phyloP scores from a whole-genome alignment of 306 rosid genomes.

The Albizia julibrissin region DNA sequence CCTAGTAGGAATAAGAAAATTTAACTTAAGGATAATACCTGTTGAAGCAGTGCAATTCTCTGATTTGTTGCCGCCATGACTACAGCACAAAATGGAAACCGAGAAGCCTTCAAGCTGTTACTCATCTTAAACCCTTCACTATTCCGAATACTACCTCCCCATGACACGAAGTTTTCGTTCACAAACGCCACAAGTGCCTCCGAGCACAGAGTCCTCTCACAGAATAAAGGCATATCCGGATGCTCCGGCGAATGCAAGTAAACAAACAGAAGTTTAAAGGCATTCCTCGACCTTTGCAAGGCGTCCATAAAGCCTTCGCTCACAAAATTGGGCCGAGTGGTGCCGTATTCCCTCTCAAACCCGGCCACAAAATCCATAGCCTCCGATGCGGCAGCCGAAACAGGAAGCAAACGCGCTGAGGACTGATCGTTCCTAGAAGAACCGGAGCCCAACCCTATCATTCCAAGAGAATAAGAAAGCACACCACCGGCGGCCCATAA shows the following conservation, averaged over 20 bases:
- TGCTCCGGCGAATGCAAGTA: constrained; percentile 97
- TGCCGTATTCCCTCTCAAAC: constrained; percentile 79
- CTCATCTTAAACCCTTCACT: constrained; percentile 99
- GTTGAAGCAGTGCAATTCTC: constrained; percentile 92
- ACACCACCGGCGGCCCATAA: constrained; percentile 97
- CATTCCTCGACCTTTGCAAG: constrained; percentile 76
- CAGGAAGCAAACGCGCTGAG: constrained; percentile 59
- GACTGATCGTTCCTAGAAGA: constrained; percentile 13
- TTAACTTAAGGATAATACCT: constrained; percentile 43
- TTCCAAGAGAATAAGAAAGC: constrained; percentile 78
- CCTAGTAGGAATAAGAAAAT: not conserved
- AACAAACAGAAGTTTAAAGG: constrained; percentile 76
- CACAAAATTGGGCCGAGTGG: constrained; percentile 63
- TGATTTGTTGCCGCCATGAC: constrained; percentile 95
- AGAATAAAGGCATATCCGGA: constrained; percentile 83
- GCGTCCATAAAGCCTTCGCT: constrained; percentile 92
- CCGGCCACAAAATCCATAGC: constrained; percentile 65
- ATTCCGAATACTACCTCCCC: constrained; percentile 93
- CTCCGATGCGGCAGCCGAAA: constrained; percentile 66
- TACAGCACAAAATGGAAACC: constrained; percentile 91
- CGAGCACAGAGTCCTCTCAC: constrained; percentile 80
- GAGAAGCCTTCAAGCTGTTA: constrained; percentile 89
- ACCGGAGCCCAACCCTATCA: constrained; percentile 66
- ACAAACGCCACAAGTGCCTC: constrained; percentile 59
- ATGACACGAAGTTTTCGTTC: constrained; percentile 84